Percentiles rank a stretch among this genome's conserved stretches.
Evolutionary conservation across 2,329 filamentous ascomycete species (phyloP).

Genomic region (Neonectria punicea): DNA sequence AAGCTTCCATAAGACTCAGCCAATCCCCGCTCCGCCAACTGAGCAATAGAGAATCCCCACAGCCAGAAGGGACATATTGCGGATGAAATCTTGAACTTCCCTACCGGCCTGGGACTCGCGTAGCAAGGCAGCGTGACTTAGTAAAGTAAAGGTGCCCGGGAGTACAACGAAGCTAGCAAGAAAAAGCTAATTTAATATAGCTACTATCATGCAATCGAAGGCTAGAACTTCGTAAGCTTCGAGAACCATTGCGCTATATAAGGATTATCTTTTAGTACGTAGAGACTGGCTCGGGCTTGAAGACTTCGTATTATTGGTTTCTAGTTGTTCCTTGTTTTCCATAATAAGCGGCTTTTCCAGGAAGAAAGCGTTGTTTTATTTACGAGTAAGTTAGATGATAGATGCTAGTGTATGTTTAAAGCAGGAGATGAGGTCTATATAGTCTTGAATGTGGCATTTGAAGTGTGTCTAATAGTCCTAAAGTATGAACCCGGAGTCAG

Average conservation of each 20-base stretch:
- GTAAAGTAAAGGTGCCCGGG: slow-evolving; percentile 17
- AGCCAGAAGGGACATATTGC: slow-evolving; percentile 7
- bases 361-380: background rate
- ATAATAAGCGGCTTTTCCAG: background rate
- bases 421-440: background rate
- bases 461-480: background rate
- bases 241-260: slow-evolving; percentile 1
- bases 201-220: slow-evolving; percentile 16
- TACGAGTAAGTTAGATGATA: background rate
- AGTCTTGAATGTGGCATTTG: background rate
- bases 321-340: background rate
- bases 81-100: slow-evolving; percentile 7
- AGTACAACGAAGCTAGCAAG: slow-evolving; percentile 21
- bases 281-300: background rate
- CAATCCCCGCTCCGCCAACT: slow-evolving; percentile 3
- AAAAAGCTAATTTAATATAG: slow-evolving; percentile 24
- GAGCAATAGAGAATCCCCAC: slow-evolving; percentile 14
- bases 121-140: slow-evolving; percentile 6
- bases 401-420: background rate
- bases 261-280: background rate
- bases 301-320: background rate
- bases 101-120: slow-evolving; percentile 15
- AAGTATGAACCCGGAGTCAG: background rate
- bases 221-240: background rate
- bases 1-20: slow-evolving; percentile 20